phyloP scores from a whole-genome alignment of 225 moss, liverwort and hornwort species.

The Polytrichum commune region DNA sequence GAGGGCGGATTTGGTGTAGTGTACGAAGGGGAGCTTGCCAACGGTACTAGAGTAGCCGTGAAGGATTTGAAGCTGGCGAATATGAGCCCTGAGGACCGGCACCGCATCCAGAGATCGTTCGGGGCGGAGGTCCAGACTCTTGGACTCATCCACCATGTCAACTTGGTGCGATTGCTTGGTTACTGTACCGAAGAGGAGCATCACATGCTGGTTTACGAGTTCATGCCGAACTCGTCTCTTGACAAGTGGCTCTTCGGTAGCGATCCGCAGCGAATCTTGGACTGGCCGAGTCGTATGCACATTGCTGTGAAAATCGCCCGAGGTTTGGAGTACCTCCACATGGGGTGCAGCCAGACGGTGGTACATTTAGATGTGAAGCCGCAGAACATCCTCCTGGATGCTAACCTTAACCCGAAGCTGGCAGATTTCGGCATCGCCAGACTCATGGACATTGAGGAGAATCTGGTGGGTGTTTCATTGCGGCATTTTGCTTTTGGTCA shows the following conservation, averaged over 20 bases:
- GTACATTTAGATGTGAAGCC: conserved; percentile 43
- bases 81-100: neutral
- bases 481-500: neutral
- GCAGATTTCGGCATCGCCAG: conserved; percentile 42
- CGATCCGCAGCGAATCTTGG: conserved; percentile 5
- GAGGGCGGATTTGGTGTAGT: conserved; percentile 38
- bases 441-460: conserved; percentile 20
- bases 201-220: conserved; percentile 32
- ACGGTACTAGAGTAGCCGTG: conserved; percentile 20
- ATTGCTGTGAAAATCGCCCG: conserved; percentile 22
- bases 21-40: conserved; percentile 23
- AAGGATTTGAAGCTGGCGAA: conserved; percentile 24
- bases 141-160: conserved; percentile 29
- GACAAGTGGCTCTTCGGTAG: conserved; percentile 29
- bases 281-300: conserved; percentile 11
- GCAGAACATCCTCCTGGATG: conserved; percentile 36
- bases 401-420: conserved; percentile 16
- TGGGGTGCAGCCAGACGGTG: conserved; percentile 29
- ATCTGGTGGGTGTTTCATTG: conserved; percentile 15
- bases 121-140: conserved; percentile 25
- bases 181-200: conserved; percentile 16
- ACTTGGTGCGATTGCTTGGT: conserved; percentile 30
- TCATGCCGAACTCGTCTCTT: conserved; percentile 33
- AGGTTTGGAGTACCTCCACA: conserved; percentile 35
- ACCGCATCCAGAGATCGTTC: conserved; percentile 29